phyloP scores from a whole-genome alignment of 768 basidiomycete species.

The Mycena polygramma region DNA sequence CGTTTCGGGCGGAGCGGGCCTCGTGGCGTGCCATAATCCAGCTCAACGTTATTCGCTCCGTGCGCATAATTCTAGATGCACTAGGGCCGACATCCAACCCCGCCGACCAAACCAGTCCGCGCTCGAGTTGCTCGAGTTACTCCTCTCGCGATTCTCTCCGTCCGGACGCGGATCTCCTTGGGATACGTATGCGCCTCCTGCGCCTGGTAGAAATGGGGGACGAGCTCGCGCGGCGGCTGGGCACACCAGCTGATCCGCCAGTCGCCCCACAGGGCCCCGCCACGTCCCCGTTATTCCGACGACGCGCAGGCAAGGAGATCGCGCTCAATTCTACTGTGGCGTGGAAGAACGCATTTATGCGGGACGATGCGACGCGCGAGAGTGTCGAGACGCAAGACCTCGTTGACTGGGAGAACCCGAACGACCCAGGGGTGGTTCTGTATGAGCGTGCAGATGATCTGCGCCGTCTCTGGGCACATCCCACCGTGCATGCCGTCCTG shows the following conservation, averaged over 20 bases:
- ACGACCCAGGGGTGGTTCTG: slow-evolving; percentile 73
- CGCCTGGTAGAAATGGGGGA: slow-evolving; percentile 81
- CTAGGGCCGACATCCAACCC: slow-evolving; percentile 51
- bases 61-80: slow-evolving; percentile 70
- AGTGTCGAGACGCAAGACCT: slow-evolving; percentile 60
- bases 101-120: slow-evolving; percentile 36
- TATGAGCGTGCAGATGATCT: slow-evolving; percentile 79
- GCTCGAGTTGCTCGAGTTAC: slow-evolving; percentile 22
- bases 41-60: slow-evolving; percentile 61
- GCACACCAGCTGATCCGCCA: slow-evolving; percentile 56
- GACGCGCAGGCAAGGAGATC: slow-evolving; percentile 56
- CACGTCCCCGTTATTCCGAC: slow-evolving; percentile 36
- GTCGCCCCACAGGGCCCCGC: no score
- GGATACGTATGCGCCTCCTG: slow-evolving; percentile 75
- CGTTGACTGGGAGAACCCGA: slow-evolving; percentile 67
- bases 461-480: slow-evolving; percentile 73
- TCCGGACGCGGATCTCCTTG: slow-evolving; percentile 66
- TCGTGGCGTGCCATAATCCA: no score
- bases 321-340: slow-evolving; percentile 65
- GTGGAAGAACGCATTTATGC: slow-evolving; percentile 67
- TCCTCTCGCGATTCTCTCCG: slow-evolving; percentile 9
- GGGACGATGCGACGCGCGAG: slow-evolving; percentile 51
- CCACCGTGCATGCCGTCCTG: slow-evolving; percentile 65
- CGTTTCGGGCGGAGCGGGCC: no score
- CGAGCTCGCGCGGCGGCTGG: slow-evolving; percentile 69